phyloP scores from a whole-genome alignment of 2,329 filamentous ascomycete species.

The Didymella exigua region DNA sequence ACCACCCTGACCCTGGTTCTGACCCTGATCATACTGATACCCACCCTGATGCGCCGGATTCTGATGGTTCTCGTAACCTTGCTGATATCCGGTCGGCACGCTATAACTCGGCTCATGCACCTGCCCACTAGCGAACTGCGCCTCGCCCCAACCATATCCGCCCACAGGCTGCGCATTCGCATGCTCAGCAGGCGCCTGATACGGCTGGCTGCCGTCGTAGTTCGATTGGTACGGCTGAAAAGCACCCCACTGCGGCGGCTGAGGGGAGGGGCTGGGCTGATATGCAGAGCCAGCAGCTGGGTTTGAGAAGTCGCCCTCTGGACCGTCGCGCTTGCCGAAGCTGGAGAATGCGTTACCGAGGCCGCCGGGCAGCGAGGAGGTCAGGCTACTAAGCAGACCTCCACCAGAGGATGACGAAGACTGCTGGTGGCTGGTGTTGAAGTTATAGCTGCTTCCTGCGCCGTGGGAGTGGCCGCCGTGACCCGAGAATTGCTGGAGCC shows the following conservation, averaged over 20 bases:
- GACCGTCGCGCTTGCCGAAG: conserved; percentile 34
- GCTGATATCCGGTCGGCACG: conserved; percentile 45
- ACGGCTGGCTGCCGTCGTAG: conserved; percentile 36
- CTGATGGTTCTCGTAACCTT: conserved; percentile 43
- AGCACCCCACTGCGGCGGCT: conserved; percentile 22
- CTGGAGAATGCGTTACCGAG: conserved; percentile 25
- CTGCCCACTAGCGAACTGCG: conserved; percentile 41
- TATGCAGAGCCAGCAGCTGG: conserved; percentile 18
- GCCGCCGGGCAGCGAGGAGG: conserved; percentile 24
- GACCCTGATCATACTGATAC: conserved; percentile 35
- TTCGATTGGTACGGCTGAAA: conserved; percentile 47
- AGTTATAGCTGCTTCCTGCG: conserved; percentile 20
- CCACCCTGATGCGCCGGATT: conserved; percentile 19
- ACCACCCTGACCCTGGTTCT: conserved; percentile 19
- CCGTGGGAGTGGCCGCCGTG: conserved; percentile 27
- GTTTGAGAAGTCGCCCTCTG: conserved; percentile 24
- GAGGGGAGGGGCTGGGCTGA: conserved; percentile 31
- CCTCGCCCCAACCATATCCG: conserved; percentile 34
- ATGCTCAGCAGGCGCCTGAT: conserved; percentile 37
- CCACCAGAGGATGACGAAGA: conserved; percentile 17
- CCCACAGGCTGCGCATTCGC: conserved; percentile 32
- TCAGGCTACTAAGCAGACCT: conserved; percentile 34
- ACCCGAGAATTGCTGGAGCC: conserved; percentile 29
- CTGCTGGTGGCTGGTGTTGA: conserved; percentile 18
- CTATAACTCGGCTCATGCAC: conserved; percentile 42